Base-by-base conservation (phyloP, 73 alveolate genomes). In the Blepharisma japonicum region DNA sequence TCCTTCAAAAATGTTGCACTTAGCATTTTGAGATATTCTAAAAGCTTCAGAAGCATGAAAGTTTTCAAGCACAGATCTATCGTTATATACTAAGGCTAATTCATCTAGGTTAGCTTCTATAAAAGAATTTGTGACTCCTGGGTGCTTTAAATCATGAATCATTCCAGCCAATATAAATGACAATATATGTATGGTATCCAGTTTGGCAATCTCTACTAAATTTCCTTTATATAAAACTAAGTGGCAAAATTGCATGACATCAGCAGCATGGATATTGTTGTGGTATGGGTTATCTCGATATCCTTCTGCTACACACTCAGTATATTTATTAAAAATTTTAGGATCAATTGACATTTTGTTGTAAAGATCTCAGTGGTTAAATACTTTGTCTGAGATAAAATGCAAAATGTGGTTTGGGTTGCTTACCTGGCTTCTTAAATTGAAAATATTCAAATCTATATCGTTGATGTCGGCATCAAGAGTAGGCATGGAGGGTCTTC, bases 211-310 rank as follows among this genome's bases (percentile, higher is more conserved):
- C 56, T 86, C 42, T 55, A 55, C 71, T 2, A 86, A 80, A 55
- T 85, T 83, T 82, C 92, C 88, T 20, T 83, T 77, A 56, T 71
- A 66, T 50, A 90, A 68, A 42, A 86, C 71, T 21, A 82, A 54
- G 55, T 77, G 68, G 50, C 92, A 77, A 54, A 86, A 83, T 55
- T 90, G 90, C 9, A 89, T 77, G 9, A 90, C 87, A 77, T 90
- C 97, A 1, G 87, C 89, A 6, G 94, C 97, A 77, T 90, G 97
- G 39, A 90, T 68, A 78, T 87, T 92, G 23, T 89, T 90, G 85
- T 90, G 97, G 71, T 90, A 90, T 6, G 87, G 84, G 74, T 87
- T 89, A 8, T 83, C 56, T 68, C 84, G 78, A 45, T 61, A 14
- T 7, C n/a, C 32, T 20, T 14, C 23, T 32, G 42, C 42, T 32